Conservation (phyloP, 2,329 filamentous ascomycete species). For the Colletotrichum trifolii region DNA sequence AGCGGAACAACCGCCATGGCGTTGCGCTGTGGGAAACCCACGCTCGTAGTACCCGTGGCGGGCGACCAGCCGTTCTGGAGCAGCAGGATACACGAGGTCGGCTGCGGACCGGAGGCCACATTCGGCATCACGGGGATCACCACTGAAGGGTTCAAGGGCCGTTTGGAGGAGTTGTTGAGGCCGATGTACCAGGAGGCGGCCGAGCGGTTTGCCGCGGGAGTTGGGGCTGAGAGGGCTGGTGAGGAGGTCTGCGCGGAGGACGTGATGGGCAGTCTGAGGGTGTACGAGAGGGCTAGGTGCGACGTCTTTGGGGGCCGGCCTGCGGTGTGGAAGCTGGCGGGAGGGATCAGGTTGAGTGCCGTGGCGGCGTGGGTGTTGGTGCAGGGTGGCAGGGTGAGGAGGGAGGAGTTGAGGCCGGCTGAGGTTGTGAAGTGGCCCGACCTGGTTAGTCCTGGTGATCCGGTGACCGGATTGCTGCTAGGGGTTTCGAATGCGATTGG, state of each 20-base stretch:
- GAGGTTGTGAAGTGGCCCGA: slow-evolving; percentile 33
- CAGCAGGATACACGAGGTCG: slow-evolving; percentile 2
- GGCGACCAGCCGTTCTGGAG: slow-evolving; percentile 36
- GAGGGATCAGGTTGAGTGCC: slow-evolving; percentile 15
- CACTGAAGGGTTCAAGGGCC: slow-evolving; percentile 1
- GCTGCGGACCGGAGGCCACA: slow-evolving; percentile 19
- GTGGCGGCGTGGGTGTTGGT: slow-evolving; percentile 30
- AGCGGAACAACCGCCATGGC: slow-evolving; percentile 32
- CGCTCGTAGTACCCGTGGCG: slow-evolving; percentile 30
- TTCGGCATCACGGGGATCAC: slow-evolving; percentile 16
- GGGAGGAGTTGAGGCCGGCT: slow-evolving; percentile 18
- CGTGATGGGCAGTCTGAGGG: background rate
- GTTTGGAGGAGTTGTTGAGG: slow-evolving; percentile 17
- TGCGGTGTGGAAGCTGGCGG: slow-evolving; percentile 20
- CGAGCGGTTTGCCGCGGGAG: background rate
- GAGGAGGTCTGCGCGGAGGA: slow-evolving; percentile 26
- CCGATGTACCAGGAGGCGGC: slow-evolving; percentile 18
- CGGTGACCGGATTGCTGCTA: slow-evolving; percentile 19
- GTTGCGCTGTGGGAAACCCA: slow-evolving; percentile 26
- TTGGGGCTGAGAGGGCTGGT: slow-evolving; percentile 21
- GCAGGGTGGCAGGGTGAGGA: slow-evolving; percentile 3
- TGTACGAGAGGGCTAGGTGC: slow-evolving; percentile 29
- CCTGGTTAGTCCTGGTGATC: slow-evolving; percentile 30
- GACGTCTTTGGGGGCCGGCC: slow-evolving; percentile 3
- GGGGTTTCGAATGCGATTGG: slow-evolving; percentile 1